Base-by-base conservation (phyloP, 1,139 yeast species). In the Schwanniomyces etchellsii region DNA sequence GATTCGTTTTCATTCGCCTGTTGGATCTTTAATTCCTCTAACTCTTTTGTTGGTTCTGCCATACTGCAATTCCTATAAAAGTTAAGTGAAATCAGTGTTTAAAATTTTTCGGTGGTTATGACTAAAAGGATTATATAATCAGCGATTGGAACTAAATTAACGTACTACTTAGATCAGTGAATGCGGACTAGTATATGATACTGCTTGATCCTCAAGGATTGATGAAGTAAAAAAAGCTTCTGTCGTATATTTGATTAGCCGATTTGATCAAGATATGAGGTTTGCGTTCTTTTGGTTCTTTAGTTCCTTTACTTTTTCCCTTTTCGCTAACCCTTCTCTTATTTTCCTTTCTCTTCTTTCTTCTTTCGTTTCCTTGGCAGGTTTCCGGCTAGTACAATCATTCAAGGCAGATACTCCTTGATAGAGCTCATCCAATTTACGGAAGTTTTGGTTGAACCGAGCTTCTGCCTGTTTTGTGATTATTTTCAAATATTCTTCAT, bases 391-490 rank as follows among this genome's bases (percentile, higher is more conserved):
- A 24, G 14, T 27, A 2, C 18, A 24, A 18, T 22, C 28, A 16
- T 31, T 43, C 45, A 68, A 50, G 1, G 38, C 34, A 6, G 58
- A 60, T 14, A 81, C 61, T 6, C 70, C 68, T 3, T 48, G 37
- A 32, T 68, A 59, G 21, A 82, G 50, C 29, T 61, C 70, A 10
- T 63, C 53, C 45, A 81, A 57, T 44, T 81, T 79, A 35, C 57
- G 62, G 33, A 60, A 61, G 52, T 83, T 83, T 48, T 82, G 89
- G 4, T 48, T 50, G 45, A 83, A 83, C 41, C 88, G 61, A 27
- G 74, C 81, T 7, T 60, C 45, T 0, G 84, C 70, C 16, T 77
- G 47, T 24, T 56, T 55, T 9, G 81, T 74, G 4, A 75, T 45
- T 24, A 75, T 45, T 5, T 57, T 35, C 23, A 81, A 49, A 40